Evolutionary conservation across 2,329 filamentous ascomycete species (phyloP), one percentile per base, ranked within the genome.

Genomic region (Sporothrix dimorphospora): DNA sequence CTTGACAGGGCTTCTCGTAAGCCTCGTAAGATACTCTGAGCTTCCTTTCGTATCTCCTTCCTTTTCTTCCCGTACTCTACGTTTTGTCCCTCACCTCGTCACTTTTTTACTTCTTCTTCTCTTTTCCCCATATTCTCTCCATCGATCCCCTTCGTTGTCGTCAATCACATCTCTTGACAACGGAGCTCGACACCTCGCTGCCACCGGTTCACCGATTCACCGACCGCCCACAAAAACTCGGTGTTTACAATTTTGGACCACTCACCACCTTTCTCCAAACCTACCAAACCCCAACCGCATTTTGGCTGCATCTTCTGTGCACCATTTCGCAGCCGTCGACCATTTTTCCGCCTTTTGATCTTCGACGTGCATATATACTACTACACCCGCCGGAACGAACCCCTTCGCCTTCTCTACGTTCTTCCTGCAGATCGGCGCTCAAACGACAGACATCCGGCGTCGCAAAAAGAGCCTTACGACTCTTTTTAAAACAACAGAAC

Each of bases 351-450:
- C 68, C 40, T 63, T 53, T 61, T 24, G 49, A 67, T 67, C 59
- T 49, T 67, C 61, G 47, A 11, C 57, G 42, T 71, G 59, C 59
- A 71, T 57, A 66, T 71, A 65, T 47, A 47, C 70, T 55, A 34
- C 69, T 53, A 65, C 57, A 67, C 21, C 59, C 61, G 70, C 49
- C 49, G 61, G 59, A 45, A 57, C 70, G 70, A 67, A 49, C 38
- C 51, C 24, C 49, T 47, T 57, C 19, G 21, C 14, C 40, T 49
- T 40, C 30, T 24, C n/a, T 53, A 12, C 66, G 14, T 27, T 27
- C 27, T 19, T 27, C 16, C 34, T 40, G 42, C 34, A 51, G 69
- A 71, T 71, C 57, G 34, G 21, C 57, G 42, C 30, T 63, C 69
- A 71, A 47, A 66, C 57, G 42, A 55, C 47, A 45, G 16, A 47